These are phyloP conservation scores for Cercospora sp. DNA, from an alignment of 2,329 filamentous ascomycete species.

Conservation along the genomic window DNA sequence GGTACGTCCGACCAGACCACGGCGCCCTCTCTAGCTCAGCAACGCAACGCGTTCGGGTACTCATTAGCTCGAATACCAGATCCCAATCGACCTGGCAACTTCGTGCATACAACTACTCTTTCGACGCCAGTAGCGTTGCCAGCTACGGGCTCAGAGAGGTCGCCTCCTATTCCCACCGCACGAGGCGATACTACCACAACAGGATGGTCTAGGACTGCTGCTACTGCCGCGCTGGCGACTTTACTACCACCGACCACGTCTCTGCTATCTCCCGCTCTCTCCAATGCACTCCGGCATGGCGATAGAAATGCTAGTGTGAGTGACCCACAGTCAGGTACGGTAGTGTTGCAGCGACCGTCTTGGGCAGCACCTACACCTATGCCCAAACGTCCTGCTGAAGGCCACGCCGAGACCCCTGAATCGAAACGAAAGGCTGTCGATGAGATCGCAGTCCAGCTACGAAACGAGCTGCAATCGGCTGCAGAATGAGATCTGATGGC, in stretches of 20 bases:
- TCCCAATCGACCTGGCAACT: not conserved
- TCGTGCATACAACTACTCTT: not conserved
- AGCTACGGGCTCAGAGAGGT: not conserved
- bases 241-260: not conserved
- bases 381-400: conserved; percentile 5
- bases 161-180: not conserved
- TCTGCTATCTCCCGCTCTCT: not conserved
- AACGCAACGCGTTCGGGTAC: not conserved
- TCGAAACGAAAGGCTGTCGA: conserved; percentile 1
- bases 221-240: not conserved
- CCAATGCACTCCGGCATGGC: not conserved
- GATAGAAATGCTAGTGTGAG: not conserved
- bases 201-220: not conserved
- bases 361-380: conserved; percentile 1
- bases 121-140: not conserved
- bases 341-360: not conserved
- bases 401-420: not conserved
- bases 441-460: not conserved
- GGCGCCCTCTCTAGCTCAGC: not conserved
- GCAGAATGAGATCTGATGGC: not conserved
- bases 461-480: conserved; percentile 1
- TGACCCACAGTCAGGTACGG: not conserved
- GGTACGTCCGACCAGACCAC: not conserved
- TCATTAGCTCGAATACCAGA: not conserved
- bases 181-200: not conserved